Evolutionary conservation across 192 early-diverging fungal genomes (phyloP).

Genomic region (Funneliformis mosseae): DNA sequence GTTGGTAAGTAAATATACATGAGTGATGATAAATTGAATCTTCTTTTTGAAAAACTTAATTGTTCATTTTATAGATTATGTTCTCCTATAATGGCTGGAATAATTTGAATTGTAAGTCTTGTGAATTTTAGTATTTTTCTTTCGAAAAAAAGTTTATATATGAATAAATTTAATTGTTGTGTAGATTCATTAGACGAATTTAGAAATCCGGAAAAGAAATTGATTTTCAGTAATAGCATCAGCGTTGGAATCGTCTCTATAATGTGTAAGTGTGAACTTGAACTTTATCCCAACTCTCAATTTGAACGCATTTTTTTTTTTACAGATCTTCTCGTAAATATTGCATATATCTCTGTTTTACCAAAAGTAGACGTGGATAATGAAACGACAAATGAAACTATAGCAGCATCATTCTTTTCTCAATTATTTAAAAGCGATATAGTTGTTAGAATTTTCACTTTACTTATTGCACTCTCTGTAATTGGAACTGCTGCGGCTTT

Average conservation of each 20-base stretch:
- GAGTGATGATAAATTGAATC: too few relatives aligned
- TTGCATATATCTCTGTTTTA: background rate
- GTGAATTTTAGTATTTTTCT: background rate
- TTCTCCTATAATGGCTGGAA: background rate
- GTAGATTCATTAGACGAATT: background rate
- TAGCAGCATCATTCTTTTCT: background rate
- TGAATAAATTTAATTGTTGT: background rate
- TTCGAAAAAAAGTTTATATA: background rate
- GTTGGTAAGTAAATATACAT: background rate
- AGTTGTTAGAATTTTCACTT: background rate
- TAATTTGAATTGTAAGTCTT: background rate
- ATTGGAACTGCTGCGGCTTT: background rate
- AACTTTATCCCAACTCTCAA: background rate
- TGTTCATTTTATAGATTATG: background rate
- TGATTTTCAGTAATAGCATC: background rate
- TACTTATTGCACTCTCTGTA: background rate
- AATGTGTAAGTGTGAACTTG: background rate
- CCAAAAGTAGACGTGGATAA: background rate
- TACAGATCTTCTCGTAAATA: background rate
- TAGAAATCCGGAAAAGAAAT: background rate
- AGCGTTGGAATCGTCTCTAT: background rate
- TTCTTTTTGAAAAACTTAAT: too few relatives aligned
- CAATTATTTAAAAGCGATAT: background rate
- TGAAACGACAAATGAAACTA: background rate
- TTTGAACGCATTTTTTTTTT: background rate